Percentiles rank a stretch among this genome's conserved stretches.
These are phyloP conservation scores for Agarophyton chilense DNA, from an alignment of 23 red algal genomes.

Conservation along the genomic window DNA sequence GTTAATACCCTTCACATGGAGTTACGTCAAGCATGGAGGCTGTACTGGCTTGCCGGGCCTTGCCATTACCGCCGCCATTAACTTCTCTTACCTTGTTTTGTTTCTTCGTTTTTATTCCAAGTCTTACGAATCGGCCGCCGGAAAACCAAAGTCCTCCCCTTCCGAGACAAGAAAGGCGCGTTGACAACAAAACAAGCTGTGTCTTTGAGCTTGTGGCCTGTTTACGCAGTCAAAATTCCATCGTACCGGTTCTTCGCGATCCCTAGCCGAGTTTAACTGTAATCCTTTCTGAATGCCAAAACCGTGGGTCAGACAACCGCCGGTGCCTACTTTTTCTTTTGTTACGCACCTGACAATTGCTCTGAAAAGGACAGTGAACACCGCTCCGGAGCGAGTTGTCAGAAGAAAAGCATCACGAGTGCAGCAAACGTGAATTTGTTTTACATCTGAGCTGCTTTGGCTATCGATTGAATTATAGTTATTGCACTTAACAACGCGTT, in stretches of 20 bases:
- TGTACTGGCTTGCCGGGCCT: constrained; percentile 84
- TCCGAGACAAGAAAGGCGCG: neutral
- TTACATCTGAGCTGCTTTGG: neutral
- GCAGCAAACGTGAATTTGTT: no score
- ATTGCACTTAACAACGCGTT: neutral
- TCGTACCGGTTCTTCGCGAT: no score
- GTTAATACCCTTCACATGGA: constrained; percentile 58
- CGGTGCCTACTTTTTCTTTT: no score
- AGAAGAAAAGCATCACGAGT: no score
- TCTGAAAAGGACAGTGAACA: no score
- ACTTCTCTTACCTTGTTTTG: constrained; percentile 84
- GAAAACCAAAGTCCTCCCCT: neutral
- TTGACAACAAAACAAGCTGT: neutral
- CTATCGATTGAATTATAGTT: neutral
- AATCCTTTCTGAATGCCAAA: no score
- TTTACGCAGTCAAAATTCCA: no score
- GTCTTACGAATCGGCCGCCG: constrained; percentile 35
- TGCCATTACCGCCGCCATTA: constrained; percentile 67
- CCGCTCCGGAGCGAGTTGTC: no score
- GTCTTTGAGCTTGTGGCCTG: no score
- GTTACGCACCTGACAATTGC: no score
- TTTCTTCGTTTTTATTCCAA: constrained; percentile 90
- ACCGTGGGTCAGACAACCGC: no score
- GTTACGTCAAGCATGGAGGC: neutral
- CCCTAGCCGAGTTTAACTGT: no score